These are phyloP conservation scores for Cryptosporidium sp. DNA, from an alignment of 169 alveolate genomes.

Conservation along the genomic window DNA sequence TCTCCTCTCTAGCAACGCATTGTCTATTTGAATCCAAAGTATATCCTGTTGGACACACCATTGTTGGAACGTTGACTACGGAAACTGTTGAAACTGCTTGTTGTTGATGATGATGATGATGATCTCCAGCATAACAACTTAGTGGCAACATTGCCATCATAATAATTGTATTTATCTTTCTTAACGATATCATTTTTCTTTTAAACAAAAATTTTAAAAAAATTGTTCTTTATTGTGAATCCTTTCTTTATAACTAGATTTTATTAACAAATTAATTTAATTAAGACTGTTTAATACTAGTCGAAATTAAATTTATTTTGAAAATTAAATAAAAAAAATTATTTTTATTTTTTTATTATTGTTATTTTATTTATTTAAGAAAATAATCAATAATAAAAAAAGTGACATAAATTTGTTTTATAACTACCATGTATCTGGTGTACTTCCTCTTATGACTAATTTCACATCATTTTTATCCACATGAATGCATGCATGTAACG, in stretches of 20 bases:
- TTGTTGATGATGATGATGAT: conserved; percentile 39
- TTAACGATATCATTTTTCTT: conserved; percentile 19
- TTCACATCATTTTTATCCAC: conserved; percentile 35
- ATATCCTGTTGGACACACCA: conserved; percentile 60
- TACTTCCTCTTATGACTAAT: conserved; percentile 20
- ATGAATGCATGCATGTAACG: conserved; percentile 55
- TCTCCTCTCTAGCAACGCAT: conserved; percentile 47
- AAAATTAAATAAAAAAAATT: neutral
- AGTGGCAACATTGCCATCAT: conserved; percentile 35
- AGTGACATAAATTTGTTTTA: neutral
- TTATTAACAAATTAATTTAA: conserved; percentile 1
- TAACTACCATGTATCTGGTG: conserved; percentile 12
- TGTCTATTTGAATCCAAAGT: conserved; percentile 38
- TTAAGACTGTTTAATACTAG: conserved; percentile 13
- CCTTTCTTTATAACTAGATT: neutral
- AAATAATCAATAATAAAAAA: conserved; percentile 18
- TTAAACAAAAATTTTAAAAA: neutral
- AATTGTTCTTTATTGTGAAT: neutral
- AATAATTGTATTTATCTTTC: conserved; percentile 11
- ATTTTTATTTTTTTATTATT: neutral
- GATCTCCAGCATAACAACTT: conserved; percentile 49
- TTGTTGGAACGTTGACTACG: conserved; percentile 53
- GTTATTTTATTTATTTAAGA: conserved; percentile 10
- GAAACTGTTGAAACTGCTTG: conserved; percentile 39
- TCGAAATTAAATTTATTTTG: neutral